These are phyloP conservation scores for Colletotrichum shisoi DNA, from an alignment of 2,329 filamentous ascomycete species.

Conservation along the genomic window DNA sequence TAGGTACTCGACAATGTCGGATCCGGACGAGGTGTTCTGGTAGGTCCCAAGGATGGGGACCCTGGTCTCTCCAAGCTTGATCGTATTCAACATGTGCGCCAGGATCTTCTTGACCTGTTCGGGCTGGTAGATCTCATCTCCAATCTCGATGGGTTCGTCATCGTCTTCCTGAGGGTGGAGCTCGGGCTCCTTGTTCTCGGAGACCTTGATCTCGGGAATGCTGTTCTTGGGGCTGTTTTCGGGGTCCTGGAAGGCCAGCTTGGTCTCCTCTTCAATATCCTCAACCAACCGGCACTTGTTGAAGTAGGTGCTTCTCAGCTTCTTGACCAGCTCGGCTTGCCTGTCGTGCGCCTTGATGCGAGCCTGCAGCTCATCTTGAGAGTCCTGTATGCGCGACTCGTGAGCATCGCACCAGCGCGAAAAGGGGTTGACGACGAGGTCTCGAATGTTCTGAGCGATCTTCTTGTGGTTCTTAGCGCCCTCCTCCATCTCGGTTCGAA, in stretches of 20 bases:
- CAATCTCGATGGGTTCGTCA: conserved; percentile 86
- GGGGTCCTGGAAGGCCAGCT: conserved; percentile 93
- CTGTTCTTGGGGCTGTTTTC: conserved; percentile 71
- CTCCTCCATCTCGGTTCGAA: conserved; percentile 90
- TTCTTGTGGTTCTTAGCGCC: conserved; percentile 90
- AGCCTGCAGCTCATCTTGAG: conserved; percentile 89
- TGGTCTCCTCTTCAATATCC: conserved; percentile 97
- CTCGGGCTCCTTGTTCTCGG: conserved; percentile 69
- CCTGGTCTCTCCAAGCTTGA: conserved; percentile 89
- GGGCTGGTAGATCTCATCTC: conserved; percentile 83
- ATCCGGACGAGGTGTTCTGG: conserved; percentile 86
- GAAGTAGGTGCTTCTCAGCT: conserved; percentile 95
- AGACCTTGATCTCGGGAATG: conserved; percentile 89
- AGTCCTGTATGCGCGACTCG: conserved; percentile 87
- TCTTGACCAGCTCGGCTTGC: conserved; percentile 88
- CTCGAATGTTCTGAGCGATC: conserved; percentile 94
- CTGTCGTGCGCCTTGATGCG: conserved; percentile 93
- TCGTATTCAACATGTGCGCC: conserved; percentile 81
- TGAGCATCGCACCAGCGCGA: conserved; percentile 96
- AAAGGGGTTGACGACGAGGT: conserved; percentile 94
- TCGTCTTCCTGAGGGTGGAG: conserved; percentile 72
- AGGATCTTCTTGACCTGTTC: conserved; percentile 93
- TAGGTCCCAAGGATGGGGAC: conserved; percentile 96
- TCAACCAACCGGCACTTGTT: conserved; percentile 98
- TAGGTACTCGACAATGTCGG: conserved; percentile 95